Conservation (phyloP, 306 rosid genomes). For the Castanea crenata region DNA sequence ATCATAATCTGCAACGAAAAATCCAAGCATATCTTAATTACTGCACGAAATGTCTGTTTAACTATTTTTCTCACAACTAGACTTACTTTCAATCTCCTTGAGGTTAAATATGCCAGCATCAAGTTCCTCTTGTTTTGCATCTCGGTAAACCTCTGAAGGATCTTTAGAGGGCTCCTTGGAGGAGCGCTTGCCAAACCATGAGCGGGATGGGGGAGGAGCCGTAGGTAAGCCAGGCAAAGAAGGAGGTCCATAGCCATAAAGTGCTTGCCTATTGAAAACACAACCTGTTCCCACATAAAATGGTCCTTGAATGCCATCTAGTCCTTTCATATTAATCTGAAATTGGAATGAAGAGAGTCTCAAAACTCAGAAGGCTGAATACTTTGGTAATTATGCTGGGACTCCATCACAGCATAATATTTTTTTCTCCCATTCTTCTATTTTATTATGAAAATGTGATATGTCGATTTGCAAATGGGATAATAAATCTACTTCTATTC, state of each 20-base stretch:
- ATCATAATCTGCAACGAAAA: slow-evolving; percentile 67
- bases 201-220: slow-evolving; percentile 60
- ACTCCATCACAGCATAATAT: not conserved
- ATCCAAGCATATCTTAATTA: slow-evolving; percentile 7
- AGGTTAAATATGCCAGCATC: slow-evolving; percentile 97
- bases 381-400: not conserved
- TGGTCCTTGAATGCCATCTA: slow-evolving; percentile 99
- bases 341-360: slow-evolving; percentile 20
- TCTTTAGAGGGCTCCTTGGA: slow-evolving; percentile 77
- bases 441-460: not conserved
- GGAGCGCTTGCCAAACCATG: slow-evolving; percentile 59
- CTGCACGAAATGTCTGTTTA: slow-evolving; percentile 17
- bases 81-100: slow-evolving; percentile 83
- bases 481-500: not conserved
- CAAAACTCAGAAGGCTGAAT: slow-evolving; percentile 3
- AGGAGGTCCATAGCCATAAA: slow-evolving; percentile 97
- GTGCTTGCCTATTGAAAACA: slow-evolving; percentile 93
- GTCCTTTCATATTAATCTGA: slow-evolving; percentile 99
- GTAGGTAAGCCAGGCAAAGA: slow-evolving; percentile 72
- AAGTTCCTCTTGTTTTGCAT: slow-evolving; percentile 84
- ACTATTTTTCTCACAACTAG: not conserved
- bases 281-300: slow-evolving; percentile 97
- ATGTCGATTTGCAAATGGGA: not conserved
- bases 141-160: slow-evolving; percentile 65
- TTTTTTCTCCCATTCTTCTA: not conserved